phyloP scores from a whole-genome alignment of 768 basidiomycete species.

The Tremella fuciformis region DNA sequence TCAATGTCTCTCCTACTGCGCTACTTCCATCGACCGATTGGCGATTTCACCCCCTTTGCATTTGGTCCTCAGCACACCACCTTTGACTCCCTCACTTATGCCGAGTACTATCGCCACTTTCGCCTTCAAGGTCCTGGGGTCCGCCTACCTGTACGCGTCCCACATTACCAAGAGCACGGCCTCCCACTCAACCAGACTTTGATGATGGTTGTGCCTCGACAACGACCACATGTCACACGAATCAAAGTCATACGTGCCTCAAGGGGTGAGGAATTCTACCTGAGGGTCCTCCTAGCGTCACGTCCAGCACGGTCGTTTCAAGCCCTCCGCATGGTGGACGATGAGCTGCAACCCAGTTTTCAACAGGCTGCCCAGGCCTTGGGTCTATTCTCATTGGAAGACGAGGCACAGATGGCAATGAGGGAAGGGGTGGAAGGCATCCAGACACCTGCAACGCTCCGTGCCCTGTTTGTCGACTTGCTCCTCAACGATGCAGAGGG shows the following conservation, averaged over 20 bases:
- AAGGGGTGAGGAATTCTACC: background rate
- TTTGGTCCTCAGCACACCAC: background rate
- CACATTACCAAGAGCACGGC: background rate
- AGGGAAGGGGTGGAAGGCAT: background rate
- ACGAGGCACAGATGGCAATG: background rate
- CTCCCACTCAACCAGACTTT: background rate
- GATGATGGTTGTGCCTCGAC: background rate
- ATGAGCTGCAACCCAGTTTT: no score
- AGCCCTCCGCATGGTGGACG: background rate
- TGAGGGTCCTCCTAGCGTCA: background rate
- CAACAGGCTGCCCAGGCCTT: background rate
- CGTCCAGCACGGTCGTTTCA: background rate
- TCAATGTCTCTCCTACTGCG: background rate
- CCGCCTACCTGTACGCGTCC: background rate
- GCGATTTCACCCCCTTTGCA: background rate
- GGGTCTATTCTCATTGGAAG: background rate
- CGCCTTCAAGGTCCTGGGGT: background rate
- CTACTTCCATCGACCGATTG: background rate
- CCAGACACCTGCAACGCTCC: background rate
- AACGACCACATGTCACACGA: background rate
- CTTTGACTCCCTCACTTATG: background rate
- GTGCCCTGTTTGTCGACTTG: background rate
- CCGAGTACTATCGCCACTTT: background rate
- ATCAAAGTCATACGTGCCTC: background rate
- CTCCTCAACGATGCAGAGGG: background rate